Conservation (phyloP, 257 asterid genomes). For the Fraxinus excelsior region DNA sequence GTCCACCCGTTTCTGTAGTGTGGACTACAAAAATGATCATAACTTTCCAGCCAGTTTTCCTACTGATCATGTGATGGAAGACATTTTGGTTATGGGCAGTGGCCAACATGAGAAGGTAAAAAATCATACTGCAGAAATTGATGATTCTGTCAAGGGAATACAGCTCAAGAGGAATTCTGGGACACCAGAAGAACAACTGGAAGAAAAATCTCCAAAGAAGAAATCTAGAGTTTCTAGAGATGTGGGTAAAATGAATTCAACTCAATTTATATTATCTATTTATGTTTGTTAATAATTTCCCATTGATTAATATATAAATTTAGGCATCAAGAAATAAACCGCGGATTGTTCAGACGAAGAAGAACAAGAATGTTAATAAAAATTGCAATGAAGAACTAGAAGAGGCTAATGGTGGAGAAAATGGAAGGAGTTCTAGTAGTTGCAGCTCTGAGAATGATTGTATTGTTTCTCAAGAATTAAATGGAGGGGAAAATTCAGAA, state of each 20-base stretch:
- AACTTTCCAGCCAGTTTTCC: conserved; percentile 19
- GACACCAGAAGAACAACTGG: conserved; percentile 2
- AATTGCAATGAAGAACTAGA: conserved; percentile 37
- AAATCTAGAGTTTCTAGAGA: conserved; percentile 48
- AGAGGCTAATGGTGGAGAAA: conserved; percentile 33
- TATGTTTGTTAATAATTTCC: no score
- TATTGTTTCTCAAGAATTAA: conserved; percentile 48
- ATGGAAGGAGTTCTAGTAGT: conserved; percentile 44
- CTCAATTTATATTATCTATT: not conserved
- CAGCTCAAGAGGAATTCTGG: conserved; percentile 49
- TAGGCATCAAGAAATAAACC: conserved; percentile 42
- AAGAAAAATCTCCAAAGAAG: conserved; percentile 43
- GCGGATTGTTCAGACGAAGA: conserved; percentile 35
- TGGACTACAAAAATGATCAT: conserved; percentile 17
- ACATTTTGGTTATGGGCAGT: conserved; percentile 29
- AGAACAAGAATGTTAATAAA: conserved; percentile 41
- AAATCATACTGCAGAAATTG: not conserved
- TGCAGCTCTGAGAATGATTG: conserved; percentile 57
- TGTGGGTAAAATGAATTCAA: conserved; percentile 37
- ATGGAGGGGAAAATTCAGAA: conserved; percentile 37
- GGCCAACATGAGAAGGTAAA: not conserved
- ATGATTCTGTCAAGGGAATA: conserved; percentile 30
- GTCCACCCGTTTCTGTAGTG: not conserved
- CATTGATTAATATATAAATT: conserved; percentile 1
- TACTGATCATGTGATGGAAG: conserved; percentile 36